Conservation (phyloP, 176 grass and related monocot species). For the Chloris gayana region DNA sequence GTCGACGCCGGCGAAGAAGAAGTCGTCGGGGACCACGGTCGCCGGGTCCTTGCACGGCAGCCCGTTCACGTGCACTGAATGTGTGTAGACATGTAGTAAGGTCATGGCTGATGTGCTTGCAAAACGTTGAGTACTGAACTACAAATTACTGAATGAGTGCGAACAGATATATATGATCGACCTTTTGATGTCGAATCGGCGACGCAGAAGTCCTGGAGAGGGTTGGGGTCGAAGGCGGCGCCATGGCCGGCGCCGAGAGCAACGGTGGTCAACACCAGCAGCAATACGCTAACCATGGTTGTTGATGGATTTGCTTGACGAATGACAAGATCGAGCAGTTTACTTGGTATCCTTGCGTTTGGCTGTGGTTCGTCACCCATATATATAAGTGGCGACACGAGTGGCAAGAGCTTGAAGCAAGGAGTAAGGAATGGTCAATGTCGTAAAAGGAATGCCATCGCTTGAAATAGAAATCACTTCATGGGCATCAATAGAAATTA, state of each 20-base stretch:
- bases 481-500: background rate
- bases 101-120: background rate
- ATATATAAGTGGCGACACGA: too few species aligned
- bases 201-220: slow-evolving; percentile 59
- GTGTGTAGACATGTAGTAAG: background rate
- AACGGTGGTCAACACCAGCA: background rate
- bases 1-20: slow-evolving; percentile 47
- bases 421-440: background rate
- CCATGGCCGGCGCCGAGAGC: slow-evolving; percentile 30
- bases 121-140: background rate
- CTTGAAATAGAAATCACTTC: background rate
- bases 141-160: background rate
- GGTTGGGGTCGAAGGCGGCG: slow-evolving; percentile 49
- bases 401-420: background rate
- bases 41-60: slow-evolving; percentile 48
- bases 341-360: background rate
- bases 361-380: background rate
- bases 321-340: background rate
- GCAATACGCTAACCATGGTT: slow-evolving; percentile 21
- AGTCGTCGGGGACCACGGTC: slow-evolving; percentile 35
- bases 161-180: background rate
- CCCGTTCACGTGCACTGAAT: slow-evolving; percentile 50
- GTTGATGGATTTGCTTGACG: background rate
- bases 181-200: slow-evolving; percentile 47
- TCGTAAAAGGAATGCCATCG: background rate